Base-by-base conservation (phyloP, 306 rosid species). In the Dryas octopetala region DNA sequence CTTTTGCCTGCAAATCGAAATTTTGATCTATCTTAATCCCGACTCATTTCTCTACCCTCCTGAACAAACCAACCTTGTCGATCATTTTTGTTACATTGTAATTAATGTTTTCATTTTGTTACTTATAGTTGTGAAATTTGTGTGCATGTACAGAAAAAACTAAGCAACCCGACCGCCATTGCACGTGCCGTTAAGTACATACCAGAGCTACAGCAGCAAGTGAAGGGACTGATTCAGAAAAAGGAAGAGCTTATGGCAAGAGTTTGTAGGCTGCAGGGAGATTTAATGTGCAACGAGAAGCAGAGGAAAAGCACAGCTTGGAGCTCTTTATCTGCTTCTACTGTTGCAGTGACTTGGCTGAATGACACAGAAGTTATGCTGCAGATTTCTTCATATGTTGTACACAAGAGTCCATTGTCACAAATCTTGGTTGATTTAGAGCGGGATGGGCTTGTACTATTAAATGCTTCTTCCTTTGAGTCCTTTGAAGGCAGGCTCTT, bases 151-250 rank as follows among this genome's bases (percentile, higher is more conserved):
- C 83, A 89, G 98, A 89, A 86, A 78, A 89, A 81, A 28, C 47
- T 90, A 66, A 93, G 95, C 77, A 86, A 82, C 62, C 98, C 95
- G 0, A 70, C 83, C 5, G 87, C 91, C 64, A 78, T 90, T 75
- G 83, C 91, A 0, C 75, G 76, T 7, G 95, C 80, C 3, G 32
- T 90, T n/a, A 87, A 81, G 9, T 90, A 88, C 81, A 84, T 92
- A 68, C 96, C 94, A 1, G 89, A 88, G 75, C 80, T 92, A 11
- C 87, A 87, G 12, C 74, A 82, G 41, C 88, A 88, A 67, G 89
- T 90, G 58, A 79, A 87, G 68, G 89, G 62, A 43, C 82, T 90
- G 32, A 66, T 55, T 0, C 71, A 52, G 77, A 92, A 84, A 59
- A 88, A 82, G 71, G 91, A 84, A 58, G 91, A 80, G 68, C 85